Conservation (phyloP, 202 grass and related monocot species). For the Bolboschoenoplectus hybrid region DNA sequence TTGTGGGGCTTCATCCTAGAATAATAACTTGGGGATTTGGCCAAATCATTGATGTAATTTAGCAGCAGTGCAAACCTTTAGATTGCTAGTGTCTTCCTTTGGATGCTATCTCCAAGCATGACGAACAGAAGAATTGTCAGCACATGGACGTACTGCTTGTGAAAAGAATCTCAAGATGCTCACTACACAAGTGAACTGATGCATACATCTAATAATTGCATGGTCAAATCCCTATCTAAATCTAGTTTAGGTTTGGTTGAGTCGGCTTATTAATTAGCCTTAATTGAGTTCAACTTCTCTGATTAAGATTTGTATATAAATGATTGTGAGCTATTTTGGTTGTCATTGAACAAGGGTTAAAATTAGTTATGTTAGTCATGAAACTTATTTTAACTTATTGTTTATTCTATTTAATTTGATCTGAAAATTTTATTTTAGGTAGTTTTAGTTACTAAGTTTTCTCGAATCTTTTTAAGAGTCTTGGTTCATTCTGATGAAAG, state of each 20-base stretch:
- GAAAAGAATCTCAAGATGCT: background rate
- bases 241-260: background rate
- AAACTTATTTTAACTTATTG: background rate
- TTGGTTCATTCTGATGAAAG: background rate
- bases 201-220: background rate
- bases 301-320: background rate
- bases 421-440: background rate
- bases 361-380: background rate
- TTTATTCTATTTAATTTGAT: constrained; percentile 4
- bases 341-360: background rate
- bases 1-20: too few species aligned
- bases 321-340: background rate
- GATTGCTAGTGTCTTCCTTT: too few species aligned
- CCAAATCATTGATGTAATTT: too few species aligned
- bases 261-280: background rate
- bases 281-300: background rate
- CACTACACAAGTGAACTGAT: background rate
- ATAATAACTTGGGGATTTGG: too few species aligned
- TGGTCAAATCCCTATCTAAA: background rate
- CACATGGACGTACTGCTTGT: too few species aligned
- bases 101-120: too few species aligned
- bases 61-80: too few species aligned
- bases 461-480: background rate
- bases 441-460: background rate
- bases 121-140: too few species aligned